A percentile compares a stretch with the other conserved stretches of the same genome.
Conservation (phyloP, 345 rosid species). For the Populus tremula region DNA sequence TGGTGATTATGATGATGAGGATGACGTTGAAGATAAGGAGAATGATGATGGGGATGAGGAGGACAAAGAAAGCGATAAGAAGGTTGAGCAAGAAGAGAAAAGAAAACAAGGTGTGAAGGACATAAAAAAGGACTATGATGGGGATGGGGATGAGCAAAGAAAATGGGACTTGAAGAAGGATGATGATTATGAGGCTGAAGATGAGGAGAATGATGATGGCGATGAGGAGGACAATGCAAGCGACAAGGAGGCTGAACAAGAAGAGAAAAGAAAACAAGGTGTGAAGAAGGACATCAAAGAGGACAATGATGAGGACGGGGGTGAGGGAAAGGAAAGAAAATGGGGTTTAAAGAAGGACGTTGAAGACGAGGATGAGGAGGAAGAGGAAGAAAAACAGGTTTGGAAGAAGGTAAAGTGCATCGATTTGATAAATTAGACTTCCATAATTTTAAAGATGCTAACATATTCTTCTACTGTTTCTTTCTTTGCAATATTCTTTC, state of each 20-base stretch:
- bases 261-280: not conserved
- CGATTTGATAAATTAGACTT: too few species aligned
- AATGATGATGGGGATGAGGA: not conserved
- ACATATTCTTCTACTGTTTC: too few species aligned
- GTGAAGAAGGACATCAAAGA: slow-evolving; percentile 10
- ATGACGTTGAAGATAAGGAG: not conserved
- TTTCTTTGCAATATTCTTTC: too few species aligned
- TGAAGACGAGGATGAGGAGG: not conserved
- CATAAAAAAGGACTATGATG: not conserved
- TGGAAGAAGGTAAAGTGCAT: slow-evolving; percentile 2
- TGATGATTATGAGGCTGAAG: too few species aligned
- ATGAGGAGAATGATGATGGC: too few species aligned
- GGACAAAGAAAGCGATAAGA: not conserved
- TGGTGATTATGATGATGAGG: slow-evolving; percentile 1
- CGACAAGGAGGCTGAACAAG: not conserved
- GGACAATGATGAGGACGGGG: slow-evolving; percentile 6
- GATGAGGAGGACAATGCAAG: not conserved
- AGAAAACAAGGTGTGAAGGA: slow-evolving; percentile 6
- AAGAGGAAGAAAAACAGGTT: not conserved
- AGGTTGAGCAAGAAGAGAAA: slow-evolving; percentile 2
- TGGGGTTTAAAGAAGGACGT: not conserved
- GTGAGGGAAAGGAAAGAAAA: not conserved
- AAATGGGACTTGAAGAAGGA: not conserved
- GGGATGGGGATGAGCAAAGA: not conserved
- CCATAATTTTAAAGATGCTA: too few species aligned